Conservation (phyloP, 2,329 filamentous ascomycete species). For the Penicillium olsonii region DNA sequence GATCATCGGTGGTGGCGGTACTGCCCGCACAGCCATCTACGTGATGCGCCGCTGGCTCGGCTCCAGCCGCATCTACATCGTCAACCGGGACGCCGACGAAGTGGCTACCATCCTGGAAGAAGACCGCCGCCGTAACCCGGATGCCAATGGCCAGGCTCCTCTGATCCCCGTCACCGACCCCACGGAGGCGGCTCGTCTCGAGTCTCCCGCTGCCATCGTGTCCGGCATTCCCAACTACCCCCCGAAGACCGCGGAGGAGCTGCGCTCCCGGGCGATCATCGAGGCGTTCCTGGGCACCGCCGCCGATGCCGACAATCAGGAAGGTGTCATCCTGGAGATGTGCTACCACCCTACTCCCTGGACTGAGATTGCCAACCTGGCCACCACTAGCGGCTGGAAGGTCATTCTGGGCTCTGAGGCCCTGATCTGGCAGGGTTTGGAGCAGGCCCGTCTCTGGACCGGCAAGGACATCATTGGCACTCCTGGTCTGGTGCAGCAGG, state of each 20-base stretch:
- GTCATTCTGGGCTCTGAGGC: constrained; percentile 76
- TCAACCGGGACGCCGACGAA: constrained; percentile 71
- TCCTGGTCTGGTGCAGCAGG: constrained; percentile 55
- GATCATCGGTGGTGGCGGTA: constrained; percentile 76
- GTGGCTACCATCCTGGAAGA: constrained; percentile 67
- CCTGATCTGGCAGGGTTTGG: constrained; percentile 74
- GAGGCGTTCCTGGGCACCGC: constrained; percentile 36
- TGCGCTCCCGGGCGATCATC: constrained; percentile 57
- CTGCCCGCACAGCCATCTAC: constrained; percentile 76
- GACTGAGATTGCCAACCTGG: constrained; percentile 66
- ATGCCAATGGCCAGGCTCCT: constrained; percentile 36
- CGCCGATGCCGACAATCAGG: constrained; percentile 42
- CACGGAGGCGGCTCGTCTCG: constrained; percentile 60
- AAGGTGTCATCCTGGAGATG: constrained; percentile 76
- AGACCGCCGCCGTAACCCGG: constrained; percentile 57
- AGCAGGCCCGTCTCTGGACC: constrained; percentile 66
- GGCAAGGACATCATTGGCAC: constrained; percentile 60
- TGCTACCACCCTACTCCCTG: constrained; percentile 75
- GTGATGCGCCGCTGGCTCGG: constrained; percentile 70
- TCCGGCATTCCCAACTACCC: constrained; percentile 75
- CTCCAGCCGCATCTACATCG: constrained; percentile 70
- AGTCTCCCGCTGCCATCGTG: constrained; percentile 67
- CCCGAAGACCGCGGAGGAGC: constrained; percentile 66
- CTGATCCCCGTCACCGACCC: constrained; percentile 64
- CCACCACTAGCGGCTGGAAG: constrained; percentile 66